Base-by-base conservation (phyloP, 208 protist species). In the Crithidia fasciculata region DNA sequence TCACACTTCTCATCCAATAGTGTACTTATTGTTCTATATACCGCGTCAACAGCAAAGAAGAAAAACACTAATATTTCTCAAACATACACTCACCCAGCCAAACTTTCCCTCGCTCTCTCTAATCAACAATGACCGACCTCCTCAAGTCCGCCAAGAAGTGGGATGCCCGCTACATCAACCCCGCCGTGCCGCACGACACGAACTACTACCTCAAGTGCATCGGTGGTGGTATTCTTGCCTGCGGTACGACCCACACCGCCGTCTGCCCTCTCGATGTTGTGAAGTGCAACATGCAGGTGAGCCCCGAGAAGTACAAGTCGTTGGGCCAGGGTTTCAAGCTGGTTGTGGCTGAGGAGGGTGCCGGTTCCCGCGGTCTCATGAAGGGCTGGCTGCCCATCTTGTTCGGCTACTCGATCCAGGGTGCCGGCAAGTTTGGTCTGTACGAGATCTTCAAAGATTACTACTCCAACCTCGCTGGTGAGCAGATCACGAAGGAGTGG, bases 221-320 rank as follows among this genome's bases (percentile, higher is more conserved):
- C 47, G 80, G 96, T 64, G 97, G 96, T 18, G 98, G 98, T 77
- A 84, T 98, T 49, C 80, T 99, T 12, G 88, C 91, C 9, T 99
- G 97, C 77, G 96, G 97, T 67, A 76, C 98, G 2, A 99, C 97
- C 59, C 98, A 99, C 94, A 94, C 87, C 10, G 70, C 87, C 12
- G 85, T 99, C 28, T 98, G 95, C 75, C 97, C 97, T 2, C 85
- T 99, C 65, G 98, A 99, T 77, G 88, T 99, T 2, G 93, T 98
- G 68, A 99, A 99, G 89, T 98, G 94, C 77, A 97, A 95, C 80
- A 98, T 98, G 80, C 97, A 99, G 85, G 84, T 96, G 69, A 88
- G 84, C 84, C 95, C 95, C 72, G 86, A 87, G 50, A 84, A 95
- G 81, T 98, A 93, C 86, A 94, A 80, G 65, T 89, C 88, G 37